Conservation (phyloP, 495 filamentous ascomycete genomes). For the Penicillium cosmopolitanum region DNA sequence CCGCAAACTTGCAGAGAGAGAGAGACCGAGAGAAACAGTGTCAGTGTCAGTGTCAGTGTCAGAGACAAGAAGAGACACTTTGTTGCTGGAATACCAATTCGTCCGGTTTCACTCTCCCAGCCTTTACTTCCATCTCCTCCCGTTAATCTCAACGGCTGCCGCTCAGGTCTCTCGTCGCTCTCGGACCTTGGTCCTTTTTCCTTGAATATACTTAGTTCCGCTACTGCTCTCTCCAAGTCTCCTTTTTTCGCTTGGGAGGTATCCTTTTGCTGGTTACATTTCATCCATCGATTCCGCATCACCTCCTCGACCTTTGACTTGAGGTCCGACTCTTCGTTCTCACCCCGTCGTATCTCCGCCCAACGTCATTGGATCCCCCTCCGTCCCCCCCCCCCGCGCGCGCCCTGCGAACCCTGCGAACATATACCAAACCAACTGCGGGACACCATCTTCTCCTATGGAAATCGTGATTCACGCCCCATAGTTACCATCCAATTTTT, state of each 20-base stretch:
- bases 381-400: not conserved
- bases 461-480: conserved; percentile 19
- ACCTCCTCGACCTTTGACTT: not conserved
- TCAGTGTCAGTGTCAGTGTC: not conserved
- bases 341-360: conserved; percentile 5
- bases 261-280: not conserved
- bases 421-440: conserved; percentile 18
- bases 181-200: conserved; percentile 19
- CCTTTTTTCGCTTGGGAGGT: not conserved
- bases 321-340: not conserved
- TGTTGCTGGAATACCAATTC: conserved; percentile 3
- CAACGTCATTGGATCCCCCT: conserved; percentile 23
- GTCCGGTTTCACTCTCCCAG: not conserved
- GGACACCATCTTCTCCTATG: conserved; percentile 24
- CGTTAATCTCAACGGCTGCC: conserved; percentile 10
- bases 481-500: conserved; percentile 7
- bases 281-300: not conserved
- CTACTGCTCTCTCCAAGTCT: not conserved
- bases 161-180: conserved; percentile 16
- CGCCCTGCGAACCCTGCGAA: conserved; percentile 27
- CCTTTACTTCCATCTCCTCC: not conserved
- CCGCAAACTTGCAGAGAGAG: not conserved
- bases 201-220: conserved; percentile 27
- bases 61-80: not conserved
- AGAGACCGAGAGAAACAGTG: not conserved